These are phyloP conservation scores for Ganoderma sinense DNA, from an alignment of 1,284 basidiomycete species.

Conservation along the genomic window DNA sequence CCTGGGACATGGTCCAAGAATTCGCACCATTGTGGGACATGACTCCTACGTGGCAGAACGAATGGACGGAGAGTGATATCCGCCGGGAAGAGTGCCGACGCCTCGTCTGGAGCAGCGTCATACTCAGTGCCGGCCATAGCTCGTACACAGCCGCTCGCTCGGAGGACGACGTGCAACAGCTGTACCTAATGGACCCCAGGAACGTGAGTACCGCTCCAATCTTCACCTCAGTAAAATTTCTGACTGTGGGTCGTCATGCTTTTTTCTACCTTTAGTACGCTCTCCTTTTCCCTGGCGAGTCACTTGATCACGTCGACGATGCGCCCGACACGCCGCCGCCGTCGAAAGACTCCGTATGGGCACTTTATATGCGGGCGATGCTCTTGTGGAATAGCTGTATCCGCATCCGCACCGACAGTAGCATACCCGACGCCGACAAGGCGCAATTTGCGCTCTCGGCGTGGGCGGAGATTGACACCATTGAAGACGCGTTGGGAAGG, in stretches of 20 bases:
- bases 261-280: conserved; percentile 54
- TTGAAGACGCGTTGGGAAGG: conserved; percentile 67
- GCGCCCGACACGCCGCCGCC: conserved; percentile 36
- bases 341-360: conserved; percentile 74
- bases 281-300: conserved; percentile 74
- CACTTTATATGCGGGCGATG: conserved; percentile 71
- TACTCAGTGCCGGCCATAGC: conserved; percentile 67
- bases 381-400: conserved; percentile 78
- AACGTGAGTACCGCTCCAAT: conserved; percentile 57
- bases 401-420: conserved; percentile 56
- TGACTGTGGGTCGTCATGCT: not conserved
- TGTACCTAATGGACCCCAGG: conserved; percentile 68
- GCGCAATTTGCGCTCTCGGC: conserved; percentile 68
- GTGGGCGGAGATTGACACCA: conserved; percentile 72
- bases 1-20: conserved; percentile 57
- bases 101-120: conserved; percentile 74
- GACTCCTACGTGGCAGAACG: conserved; percentile 67
- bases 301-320: conserved; percentile 41
- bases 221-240: not conserved
- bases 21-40: conserved; percentile 69
- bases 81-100: conserved; percentile 73
- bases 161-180: conserved; percentile 48
- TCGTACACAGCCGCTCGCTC: conserved; percentile 61
- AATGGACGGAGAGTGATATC: conserved; percentile 69
- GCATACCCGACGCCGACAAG: conserved; percentile 54